phyloP scores from a whole-genome alignment of 139 green algal genomes.

The Coccomyxa sp. region DNA sequence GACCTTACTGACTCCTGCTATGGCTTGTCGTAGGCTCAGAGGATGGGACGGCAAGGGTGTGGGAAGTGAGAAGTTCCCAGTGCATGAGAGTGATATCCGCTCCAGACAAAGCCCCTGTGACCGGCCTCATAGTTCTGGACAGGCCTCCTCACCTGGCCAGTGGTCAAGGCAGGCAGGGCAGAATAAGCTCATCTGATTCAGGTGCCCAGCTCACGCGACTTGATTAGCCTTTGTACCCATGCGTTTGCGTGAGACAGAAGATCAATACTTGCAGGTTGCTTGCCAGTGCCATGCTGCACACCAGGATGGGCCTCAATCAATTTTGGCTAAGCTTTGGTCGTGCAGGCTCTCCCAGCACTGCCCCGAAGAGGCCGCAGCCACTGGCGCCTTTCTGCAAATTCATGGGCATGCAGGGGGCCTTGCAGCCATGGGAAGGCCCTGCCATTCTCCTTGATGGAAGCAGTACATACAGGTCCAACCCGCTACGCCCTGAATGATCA shows the following conservation, averaged over 20 bases:
- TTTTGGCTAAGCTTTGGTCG: not conserved
- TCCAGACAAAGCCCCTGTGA: conserved; percentile 54
- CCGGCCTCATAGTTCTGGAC: conserved; percentile 44
- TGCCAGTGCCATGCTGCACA: no score
- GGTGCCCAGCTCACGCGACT: no score
- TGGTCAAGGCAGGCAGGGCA: not conserved
- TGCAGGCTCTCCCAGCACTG: conserved; percentile 18
- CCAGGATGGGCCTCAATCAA: no score
- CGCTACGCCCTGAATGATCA: no score
- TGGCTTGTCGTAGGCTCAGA: conserved; percentile 38
- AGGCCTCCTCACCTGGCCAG: conserved; percentile 35
- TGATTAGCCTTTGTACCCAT: no score
- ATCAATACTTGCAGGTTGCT: no score
- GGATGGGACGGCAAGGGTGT: conserved; percentile 65
- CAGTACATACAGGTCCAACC: not conserved
- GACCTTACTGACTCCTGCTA: no score
- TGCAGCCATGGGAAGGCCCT: conserved; percentile 54
- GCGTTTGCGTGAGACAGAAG: no score
- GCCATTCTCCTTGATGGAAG: conserved; percentile 51
- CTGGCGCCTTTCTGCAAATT: conserved; percentile 65
- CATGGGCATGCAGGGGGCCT: conserved; percentile 12
- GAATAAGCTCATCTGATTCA: not conserved
- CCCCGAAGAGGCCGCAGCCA: conserved; percentile 50
- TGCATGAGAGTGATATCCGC: conserved; percentile 45
- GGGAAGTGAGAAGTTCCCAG: conserved; percentile 73